phyloP scores from a whole-genome alignment of 2,329 filamentous ascomycete genomes.

The Diaporthe australafricana region DNA sequence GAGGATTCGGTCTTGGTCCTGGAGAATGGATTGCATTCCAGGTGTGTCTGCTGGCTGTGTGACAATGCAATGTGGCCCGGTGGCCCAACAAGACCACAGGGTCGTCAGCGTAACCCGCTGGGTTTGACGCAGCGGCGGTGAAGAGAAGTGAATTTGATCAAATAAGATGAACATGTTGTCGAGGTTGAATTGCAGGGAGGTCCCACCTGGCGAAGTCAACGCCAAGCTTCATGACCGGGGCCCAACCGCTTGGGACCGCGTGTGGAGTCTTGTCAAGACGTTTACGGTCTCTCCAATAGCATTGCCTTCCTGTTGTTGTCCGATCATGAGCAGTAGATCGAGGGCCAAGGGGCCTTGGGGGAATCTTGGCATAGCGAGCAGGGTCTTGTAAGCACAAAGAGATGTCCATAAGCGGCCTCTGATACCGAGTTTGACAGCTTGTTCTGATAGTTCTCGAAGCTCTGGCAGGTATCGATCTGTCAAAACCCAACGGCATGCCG shows the following conservation, averaged over 20 bases:
- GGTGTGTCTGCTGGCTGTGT: neutral
- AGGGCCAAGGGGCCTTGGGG: constrained; percentile 6
- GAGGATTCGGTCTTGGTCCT: constrained; percentile 4
- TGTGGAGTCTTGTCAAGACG: neutral
- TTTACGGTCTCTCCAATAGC: neutral
- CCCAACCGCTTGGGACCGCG: constrained; percentile 15
- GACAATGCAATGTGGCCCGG: neutral
- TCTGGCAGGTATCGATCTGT: constrained; percentile 1
- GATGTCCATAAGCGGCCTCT: neutral
- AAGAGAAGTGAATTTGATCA: neutral
- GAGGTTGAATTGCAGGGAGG: constrained; percentile 12
- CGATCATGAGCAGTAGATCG: constrained; percentile 25
- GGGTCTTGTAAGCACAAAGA: neutral
- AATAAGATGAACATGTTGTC: constrained; percentile 24
- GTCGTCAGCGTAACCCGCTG: neutral
- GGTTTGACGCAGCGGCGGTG: constrained; percentile 14
- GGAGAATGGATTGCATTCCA: constrained; percentile 8
- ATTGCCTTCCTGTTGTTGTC: neutral
- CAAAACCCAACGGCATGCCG: constrained; percentile 11
- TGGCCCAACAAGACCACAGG: neutral
- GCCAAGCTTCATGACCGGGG: constrained; percentile 7
- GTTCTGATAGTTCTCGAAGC: neutral
- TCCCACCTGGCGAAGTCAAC: constrained; percentile 15
- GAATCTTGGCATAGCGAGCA: neutral
- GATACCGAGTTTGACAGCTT: neutral